Percentiles rank a stretch among this genome's conserved stretches.
Evolutionary conservation across 371 early-diverging fungal species (phyloP).

Genomic region (Syncephalis plumigaleata): DNA sequence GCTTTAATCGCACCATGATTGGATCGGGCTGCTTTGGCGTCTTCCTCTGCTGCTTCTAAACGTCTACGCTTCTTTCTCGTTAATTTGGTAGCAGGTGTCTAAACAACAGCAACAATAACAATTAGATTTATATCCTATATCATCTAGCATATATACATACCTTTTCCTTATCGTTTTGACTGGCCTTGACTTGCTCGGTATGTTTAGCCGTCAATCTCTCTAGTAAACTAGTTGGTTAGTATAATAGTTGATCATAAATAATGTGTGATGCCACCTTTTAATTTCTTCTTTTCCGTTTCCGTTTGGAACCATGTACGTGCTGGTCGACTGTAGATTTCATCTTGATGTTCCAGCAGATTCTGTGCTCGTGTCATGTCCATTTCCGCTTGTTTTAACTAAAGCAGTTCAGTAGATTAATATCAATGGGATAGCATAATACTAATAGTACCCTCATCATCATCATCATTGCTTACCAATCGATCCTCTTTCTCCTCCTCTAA

Average conservation of each 20-base stretch:
- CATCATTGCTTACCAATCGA: slow-evolving; percentile 19
- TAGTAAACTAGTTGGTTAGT: no score
- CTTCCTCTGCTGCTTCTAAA: slow-evolving; percentile 35
- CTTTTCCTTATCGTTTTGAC: no score
- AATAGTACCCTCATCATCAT: no score
- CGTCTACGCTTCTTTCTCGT: slow-evolving; percentile 26
- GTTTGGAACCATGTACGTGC: slow-evolving; percentile 90
- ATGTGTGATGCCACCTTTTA: slow-evolving; percentile 10
- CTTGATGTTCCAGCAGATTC: slow-evolving; percentile 66
- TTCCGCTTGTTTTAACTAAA: slow-evolving; percentile 48
- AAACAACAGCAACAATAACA: no score
- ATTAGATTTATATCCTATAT: no score
- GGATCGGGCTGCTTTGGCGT: slow-evolving; percentile 24
- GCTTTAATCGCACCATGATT: slow-evolving; percentile 22
- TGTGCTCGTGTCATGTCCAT: slow-evolving; percentile 75
- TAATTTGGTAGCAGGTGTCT: no score
- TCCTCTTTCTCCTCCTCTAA: slow-evolving; percentile 77
- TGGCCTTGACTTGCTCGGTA: no score
- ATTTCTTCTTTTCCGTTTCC: slow-evolving; percentile 28
- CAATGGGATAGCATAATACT: no score
- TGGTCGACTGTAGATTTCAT: slow-evolving; percentile 81
- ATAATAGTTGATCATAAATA: no score
- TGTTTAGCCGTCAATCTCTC: no score
- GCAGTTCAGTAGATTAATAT: no score
- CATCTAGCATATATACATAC: no score